phyloP scores from a whole-genome alignment of 2,329 filamentous ascomycete genomes.

The Pseudohalonectria lignicola region DNA sequence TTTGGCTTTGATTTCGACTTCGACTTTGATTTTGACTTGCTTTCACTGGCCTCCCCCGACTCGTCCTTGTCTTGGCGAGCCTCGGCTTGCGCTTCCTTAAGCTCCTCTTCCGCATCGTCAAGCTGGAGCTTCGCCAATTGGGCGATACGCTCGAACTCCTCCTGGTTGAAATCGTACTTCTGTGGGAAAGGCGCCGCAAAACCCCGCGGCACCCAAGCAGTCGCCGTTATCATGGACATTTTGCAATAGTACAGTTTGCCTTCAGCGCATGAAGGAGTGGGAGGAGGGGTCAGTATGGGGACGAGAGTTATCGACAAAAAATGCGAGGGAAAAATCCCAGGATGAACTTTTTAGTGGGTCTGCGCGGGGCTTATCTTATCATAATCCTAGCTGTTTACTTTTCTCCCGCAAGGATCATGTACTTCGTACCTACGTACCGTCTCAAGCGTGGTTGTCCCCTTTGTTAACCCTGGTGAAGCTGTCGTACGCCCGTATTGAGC shows the following conservation, averaged over 20 bases:
- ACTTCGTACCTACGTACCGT: too few species aligned
- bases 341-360: conserved; percentile 22
- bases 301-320: too few species aligned
- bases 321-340: too few species aligned
- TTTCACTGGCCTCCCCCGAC: conserved; percentile 13
- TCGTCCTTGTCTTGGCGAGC: conserved; percentile 12
- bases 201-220: conserved; percentile 66
- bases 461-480: too few species aligned
- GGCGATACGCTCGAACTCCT: conserved; percentile 66
- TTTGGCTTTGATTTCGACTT: too few species aligned
- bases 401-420: too few species aligned
- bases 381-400: too few species aligned
- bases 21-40: conserved; percentile 1
- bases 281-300: too few species aligned
- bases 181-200: conserved; percentile 66
- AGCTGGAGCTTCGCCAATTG: conserved; percentile 67
- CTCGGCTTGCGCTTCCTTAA: conserved; percentile 53
- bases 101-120: conserved; percentile 82
- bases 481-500: too few species aligned
- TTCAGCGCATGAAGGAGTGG: too few species aligned
- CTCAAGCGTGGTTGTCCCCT: too few species aligned
- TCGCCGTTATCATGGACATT: conserved; percentile 59
- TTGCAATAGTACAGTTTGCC: too few species aligned
- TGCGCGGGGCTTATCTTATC: conserved; percentile 26
- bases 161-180: conserved; percentile 66